A percentile compares a stretch with the other conserved stretches of the same genome.
Evolutionary conservation across 2,329 filamentous ascomycete genomes (phyloP).

Genomic region (Grosmannia penicillata): DNA sequence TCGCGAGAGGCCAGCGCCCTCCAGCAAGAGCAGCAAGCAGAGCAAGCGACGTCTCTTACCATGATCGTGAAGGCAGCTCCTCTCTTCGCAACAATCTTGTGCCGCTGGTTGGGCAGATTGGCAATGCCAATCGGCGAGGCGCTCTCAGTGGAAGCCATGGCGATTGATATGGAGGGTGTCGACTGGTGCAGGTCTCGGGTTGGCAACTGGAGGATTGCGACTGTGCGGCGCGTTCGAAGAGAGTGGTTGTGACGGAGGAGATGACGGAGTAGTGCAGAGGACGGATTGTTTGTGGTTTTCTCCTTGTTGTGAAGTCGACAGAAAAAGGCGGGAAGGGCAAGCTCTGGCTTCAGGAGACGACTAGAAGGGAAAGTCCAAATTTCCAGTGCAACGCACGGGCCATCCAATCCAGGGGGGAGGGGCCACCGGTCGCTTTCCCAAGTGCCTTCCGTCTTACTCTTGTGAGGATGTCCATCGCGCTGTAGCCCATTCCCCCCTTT

Average conservation of each 20-base stretch:
- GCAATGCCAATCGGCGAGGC: slow-evolving; percentile 59
- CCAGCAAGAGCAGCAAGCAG: slow-evolving; percentile 13
- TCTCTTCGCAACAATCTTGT: slow-evolving; percentile 66
- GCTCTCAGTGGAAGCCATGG: slow-evolving; percentile 47
- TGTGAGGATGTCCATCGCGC: slow-evolving; percentile 5
- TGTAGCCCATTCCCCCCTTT: slow-evolving; percentile 2
- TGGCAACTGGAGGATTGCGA: no score
- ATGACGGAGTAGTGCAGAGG: background rate
- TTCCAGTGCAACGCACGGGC: slow-evolving; percentile 14
- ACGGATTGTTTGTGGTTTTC: slow-evolving; percentile 6
- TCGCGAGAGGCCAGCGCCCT: slow-evolving; percentile 1
- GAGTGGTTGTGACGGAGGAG: slow-evolving; percentile 1
- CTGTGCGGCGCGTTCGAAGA: background rate
- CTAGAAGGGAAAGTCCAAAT: slow-evolving; percentile 12
- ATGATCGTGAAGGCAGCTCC: slow-evolving; percentile 99
- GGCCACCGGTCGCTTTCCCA: slow-evolving; percentile 7
- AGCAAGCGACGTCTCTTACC: slow-evolving; percentile 42
- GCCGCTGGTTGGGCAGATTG: slow-evolving; percentile 59
- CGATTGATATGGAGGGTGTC: slow-evolving; percentile 1
- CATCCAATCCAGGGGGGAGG: slow-evolving; percentile 10
- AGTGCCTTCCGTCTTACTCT: slow-evolving; percentile 5
- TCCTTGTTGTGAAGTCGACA: slow-evolving; percentile 5
- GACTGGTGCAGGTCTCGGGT: background rate
- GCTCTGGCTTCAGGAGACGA: slow-evolving; percentile 11
- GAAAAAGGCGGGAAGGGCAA: slow-evolving; percentile 10